A percentile compares a stretch with the other conserved stretches of the same genome.
These are phyloP conservation scores for Bondarzewia mesenterica DNA, from an alignment of 1,284 basidiomycete species.

Conservation along the genomic window DNA sequence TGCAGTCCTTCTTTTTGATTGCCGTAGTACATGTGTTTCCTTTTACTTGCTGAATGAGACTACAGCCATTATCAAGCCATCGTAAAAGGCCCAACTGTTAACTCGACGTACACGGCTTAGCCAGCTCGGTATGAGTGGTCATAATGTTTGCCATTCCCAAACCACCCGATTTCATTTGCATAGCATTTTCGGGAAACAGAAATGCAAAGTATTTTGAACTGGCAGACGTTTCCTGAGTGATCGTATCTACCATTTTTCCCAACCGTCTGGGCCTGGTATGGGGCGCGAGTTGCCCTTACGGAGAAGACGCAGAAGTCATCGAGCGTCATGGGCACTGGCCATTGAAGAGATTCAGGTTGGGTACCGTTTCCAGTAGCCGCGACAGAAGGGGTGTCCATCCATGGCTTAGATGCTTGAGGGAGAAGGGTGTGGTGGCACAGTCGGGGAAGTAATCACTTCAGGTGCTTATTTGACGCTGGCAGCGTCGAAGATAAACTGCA, in stretches of 20 bases:
- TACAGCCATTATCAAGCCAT: too few species aligned
- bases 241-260: not conserved
- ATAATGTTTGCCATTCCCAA: too few species aligned
- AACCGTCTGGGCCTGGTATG: not conserved
- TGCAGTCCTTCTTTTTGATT: too few species aligned
- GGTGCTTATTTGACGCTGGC: not conserved
- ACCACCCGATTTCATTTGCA: too few species aligned
- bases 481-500: not conserved
- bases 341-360: not conserved
- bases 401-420: not conserved
- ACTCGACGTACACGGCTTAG: too few species aligned
- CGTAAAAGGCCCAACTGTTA: too few species aligned
- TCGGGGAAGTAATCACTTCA: not conserved
- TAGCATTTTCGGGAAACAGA: too few species aligned
- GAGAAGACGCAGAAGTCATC: not conserved
- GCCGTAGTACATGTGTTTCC: too few species aligned
- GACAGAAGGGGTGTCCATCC: not conserved
- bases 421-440: not conserved
- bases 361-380: too few species aligned
- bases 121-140: too few species aligned
- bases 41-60: too few species aligned
- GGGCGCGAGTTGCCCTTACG: not conserved
- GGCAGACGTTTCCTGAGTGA: not conserved
- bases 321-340: not conserved
- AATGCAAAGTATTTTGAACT: too few species aligned